A percentile compares a stretch with the other conserved stretches of the same genome.
Evolutionary conservation across 768 basidiomycete genomes (phyloP).

Genomic region (Russula lepida): DNA sequence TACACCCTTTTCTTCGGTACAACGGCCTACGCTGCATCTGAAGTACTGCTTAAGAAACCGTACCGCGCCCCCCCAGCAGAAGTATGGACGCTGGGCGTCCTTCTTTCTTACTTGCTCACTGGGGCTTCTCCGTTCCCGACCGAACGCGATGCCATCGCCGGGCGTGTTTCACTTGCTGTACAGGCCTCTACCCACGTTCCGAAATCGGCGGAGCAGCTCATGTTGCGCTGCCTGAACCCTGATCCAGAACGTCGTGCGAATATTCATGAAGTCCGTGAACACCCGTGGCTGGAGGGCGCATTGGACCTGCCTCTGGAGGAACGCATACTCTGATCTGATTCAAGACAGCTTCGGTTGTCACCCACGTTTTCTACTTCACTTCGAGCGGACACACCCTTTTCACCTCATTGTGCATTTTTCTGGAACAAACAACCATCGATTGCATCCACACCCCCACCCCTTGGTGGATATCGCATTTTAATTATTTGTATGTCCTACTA

Average conservation of each 20-base stretch:
- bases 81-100: constrained; percentile 92
- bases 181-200: constrained; percentile 19
- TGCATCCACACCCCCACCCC: not conserved
- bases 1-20: constrained; percentile 86
- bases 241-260: constrained; percentile 74
- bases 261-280: constrained; percentile 71
- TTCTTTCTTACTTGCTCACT: constrained; percentile 90
- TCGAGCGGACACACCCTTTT: constrained; percentile 6
- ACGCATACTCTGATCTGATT: constrained; percentile 8
- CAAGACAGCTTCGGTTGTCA: not conserved
- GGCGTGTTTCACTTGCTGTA: constrained; percentile 43
- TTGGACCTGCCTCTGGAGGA: constrained; percentile 22
- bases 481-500: constrained; percentile 16
- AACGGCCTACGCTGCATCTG: constrained; percentile 91
- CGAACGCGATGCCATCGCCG: constrained; percentile 67
- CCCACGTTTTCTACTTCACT: constrained; percentile 1
- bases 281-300: constrained; percentile 64
- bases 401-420: constrained; percentile 12
- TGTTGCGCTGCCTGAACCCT: constrained; percentile 74
- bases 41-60: constrained; percentile 78
- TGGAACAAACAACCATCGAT: constrained; percentile 6
- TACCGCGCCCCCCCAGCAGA: constrained; percentile 94
- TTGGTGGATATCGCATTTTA: constrained; percentile 13
- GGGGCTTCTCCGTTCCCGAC: constrained; percentile 91
- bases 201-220: constrained; percentile 46